These are phyloP conservation scores for Leonotis leonurus DNA, from an alignment of 257 asterid species.

Conservation along the genomic window DNA sequence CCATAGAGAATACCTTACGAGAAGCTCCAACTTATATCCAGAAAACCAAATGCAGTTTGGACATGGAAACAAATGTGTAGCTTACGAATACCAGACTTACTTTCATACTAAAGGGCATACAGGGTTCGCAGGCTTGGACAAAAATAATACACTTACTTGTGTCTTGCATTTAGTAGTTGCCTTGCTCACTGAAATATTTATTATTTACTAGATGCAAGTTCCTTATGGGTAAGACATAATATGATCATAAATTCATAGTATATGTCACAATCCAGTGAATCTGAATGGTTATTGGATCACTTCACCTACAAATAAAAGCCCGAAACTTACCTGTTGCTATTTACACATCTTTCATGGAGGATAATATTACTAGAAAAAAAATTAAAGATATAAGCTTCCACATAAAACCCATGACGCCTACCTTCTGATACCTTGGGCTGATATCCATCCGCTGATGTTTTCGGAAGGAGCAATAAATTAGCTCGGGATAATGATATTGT, in stretches of 20 bases:
- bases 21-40: neutral
- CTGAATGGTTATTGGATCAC: neutral
- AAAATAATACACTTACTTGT: neutral
- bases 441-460: constrained; percentile 76
- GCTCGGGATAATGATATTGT: constrained; percentile 80
- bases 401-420: constrained; percentile 21
- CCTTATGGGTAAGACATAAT: neutral
- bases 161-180: neutral
- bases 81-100: too few relatives aligned
- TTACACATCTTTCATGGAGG: neutral
- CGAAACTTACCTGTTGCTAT: neutral
- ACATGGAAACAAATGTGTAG: too few relatives aligned
- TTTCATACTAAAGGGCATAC: neutral
- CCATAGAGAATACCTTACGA: neutral
- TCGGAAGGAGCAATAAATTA: constrained; percentile 82
- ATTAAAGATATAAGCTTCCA: neutral
- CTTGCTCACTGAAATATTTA: neutral
- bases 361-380: neutral
- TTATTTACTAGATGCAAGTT: neutral
- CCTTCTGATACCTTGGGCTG: constrained; percentile 96
- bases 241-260: neutral
- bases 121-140: neutral
- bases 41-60: too few relatives aligned
- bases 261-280: too few relatives aligned
- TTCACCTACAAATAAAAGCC: neutral